Percentiles rank a stretch among this genome's conserved stretches.
Conservation (phyloP, 2,329 filamentous ascomycete genomes). For the Penicillium sp. region DNA sequence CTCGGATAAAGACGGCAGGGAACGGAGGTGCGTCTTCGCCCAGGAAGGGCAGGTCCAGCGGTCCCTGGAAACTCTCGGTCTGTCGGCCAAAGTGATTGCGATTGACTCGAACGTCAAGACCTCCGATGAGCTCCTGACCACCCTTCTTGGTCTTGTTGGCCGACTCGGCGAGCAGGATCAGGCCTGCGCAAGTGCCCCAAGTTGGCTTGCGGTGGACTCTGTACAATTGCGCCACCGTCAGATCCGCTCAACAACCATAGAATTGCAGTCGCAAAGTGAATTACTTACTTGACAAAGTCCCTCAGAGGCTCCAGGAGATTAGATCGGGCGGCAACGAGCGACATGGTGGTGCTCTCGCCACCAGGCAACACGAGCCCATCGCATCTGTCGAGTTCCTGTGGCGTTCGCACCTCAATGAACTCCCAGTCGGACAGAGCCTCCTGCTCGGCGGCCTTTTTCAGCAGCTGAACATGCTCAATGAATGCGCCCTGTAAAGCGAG, state of each 20-base stretch:
- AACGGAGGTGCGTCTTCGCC: constrained; percentile 60
- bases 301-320: constrained; percentile 82
- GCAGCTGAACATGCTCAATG: constrained; percentile 80
- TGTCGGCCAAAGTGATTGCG: constrained; percentile 96
- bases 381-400: constrained; percentile 72
- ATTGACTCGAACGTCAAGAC: constrained; percentile 86
- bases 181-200: constrained; percentile 95
- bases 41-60: constrained; percentile 75
- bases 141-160: constrained; percentile 89
- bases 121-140: constrained; percentile 91
- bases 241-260: constrained; percentile 6
- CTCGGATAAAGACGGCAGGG: constrained; percentile 88
- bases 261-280: neutral
- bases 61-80: constrained; percentile 85
- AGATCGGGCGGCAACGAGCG: constrained; percentile 81
- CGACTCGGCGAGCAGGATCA: constrained; percentile 87
- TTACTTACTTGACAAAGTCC: constrained; percentile 83
- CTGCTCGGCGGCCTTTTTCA: constrained; percentile 67
- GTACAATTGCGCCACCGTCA: constrained; percentile 29
- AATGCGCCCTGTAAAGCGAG: constrained; percentile 91
- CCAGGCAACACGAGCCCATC: constrained; percentile 89
- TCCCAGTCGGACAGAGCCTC: constrained; percentile 52
- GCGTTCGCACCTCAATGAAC: constrained; percentile 81
- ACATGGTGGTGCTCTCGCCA: constrained; percentile 93
- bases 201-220: constrained; percentile 79